Conservation (phyloP, 768 basidiomycete genomes). For the Naematelia encephala region DNA sequence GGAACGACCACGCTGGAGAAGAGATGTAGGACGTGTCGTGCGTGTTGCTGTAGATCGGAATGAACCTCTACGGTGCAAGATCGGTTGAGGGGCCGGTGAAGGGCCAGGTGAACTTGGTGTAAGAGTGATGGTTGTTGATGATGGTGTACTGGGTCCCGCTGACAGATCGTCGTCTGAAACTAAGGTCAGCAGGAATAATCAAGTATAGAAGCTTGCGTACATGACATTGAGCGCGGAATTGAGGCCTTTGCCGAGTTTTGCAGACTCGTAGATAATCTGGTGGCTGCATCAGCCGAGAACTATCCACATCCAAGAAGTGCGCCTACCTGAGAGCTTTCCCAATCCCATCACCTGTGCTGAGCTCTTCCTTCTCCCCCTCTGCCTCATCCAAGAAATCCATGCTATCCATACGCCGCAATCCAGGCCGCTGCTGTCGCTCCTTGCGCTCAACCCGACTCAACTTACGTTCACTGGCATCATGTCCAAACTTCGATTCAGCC, state of each 20-base stretch:
- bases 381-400: constrained; percentile 42
- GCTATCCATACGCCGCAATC: constrained; percentile 33
- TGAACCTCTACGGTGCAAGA: constrained; percentile 19
- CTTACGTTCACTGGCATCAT: constrained; percentile 26
- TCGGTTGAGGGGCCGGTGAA: constrained; percentile 2
- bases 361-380: constrained; percentile 9
- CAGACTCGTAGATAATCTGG: constrained; percentile 37
- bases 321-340: constrained; percentile 31
- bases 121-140: constrained; percentile 22
- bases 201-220: neutral
- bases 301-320: neutral
- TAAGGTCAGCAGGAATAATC: neutral
- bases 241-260: constrained; percentile 37
- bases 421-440: constrained; percentile 18
- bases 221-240: neutral
- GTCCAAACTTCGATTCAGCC: constrained; percentile 32
- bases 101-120: constrained; percentile 26
- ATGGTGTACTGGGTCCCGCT: constrained; percentile 6
- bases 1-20: constrained; percentile 42
- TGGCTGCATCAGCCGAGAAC: neutral
- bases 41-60: constrained; percentile 14
- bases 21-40: constrained; percentile 21
- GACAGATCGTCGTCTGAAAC: neutral
- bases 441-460: constrained; percentile 21
- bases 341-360: constrained; percentile 8